Base-by-base conservation (phyloP, 2,329 filamentous ascomycete genomes). In the Nemania diffusa region DNA sequence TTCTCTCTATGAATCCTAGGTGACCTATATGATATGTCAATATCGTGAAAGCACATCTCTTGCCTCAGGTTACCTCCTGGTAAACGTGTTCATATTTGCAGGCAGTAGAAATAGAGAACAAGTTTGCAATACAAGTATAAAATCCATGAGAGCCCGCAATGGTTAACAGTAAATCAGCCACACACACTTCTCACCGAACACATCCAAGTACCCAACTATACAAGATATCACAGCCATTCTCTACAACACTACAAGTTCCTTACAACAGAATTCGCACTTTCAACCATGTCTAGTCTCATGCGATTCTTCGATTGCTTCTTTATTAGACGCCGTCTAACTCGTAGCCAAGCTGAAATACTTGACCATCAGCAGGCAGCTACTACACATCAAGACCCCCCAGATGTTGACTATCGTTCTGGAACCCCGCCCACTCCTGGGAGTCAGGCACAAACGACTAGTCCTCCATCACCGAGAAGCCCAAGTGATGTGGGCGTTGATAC, bases 221-320 rank as follows among this genome's bases (percentile, higher is more conserved):
- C 13, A 40, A 3, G 13, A 29, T 15, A 37, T 8, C 27, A 29
- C 34, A 29, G 40, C 40, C 15, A 5, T 44, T 44, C 4, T 5
- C 17, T n/a, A 44, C 34, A 32, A 32, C 29, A 5, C 34, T 40
- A 37, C 42, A 57, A 46, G n/a, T 6, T 9, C n/a, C 11, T 22
- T 37, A 8, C 27, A 15, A 40, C 29, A 24, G 26, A 34, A 24
- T 15, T 7, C 0, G 29, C 11, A 42, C 2, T 9, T 42, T n/a
- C 5, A 26, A 22, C 13, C 37, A 62, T 53, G 48, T 9, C 26
- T 55, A 20, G 2, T 34, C n/a, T 52, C 9, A 4, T 32, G 24
- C 17, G 13, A 44, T n/a, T 61, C 5, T 24, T 61, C 58, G 48
- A 53, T 22, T 53, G 24, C 46, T 32, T 61, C 11, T 24, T 29